Evolutionary conservation across 2,329 filamentous ascomycete genomes (phyloP).

Genomic region (Pseudogymnoascus sp.): DNA sequence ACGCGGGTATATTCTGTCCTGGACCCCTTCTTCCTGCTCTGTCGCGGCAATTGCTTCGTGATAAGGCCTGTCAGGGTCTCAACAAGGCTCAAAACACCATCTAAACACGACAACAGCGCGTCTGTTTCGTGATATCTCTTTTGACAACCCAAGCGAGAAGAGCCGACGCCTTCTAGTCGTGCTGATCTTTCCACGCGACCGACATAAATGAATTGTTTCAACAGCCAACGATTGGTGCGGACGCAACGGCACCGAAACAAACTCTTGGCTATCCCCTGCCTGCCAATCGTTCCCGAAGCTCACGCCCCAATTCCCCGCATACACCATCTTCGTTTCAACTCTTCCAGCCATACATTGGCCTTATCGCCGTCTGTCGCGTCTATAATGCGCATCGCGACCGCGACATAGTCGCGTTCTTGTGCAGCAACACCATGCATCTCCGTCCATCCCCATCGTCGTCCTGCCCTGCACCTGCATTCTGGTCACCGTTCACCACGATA

Average conservation of each 20-base stretch:
- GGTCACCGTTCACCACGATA: conserved; percentile 3
- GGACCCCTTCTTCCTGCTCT: not conserved
- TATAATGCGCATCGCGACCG: conserved; percentile 4
- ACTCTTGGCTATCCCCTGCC: not conserved
- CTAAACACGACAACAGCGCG: conserved; percentile 6
- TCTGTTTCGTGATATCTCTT: conserved; percentile 6
- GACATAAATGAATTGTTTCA: not conserved
- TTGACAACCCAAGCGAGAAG: not conserved
- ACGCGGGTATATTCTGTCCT: not conserved
- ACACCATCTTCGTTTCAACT: conserved; percentile 7
- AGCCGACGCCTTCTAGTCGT: conserved; percentile 7
- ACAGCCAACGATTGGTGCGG: conserved; percentile 5
- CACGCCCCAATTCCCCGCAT: conserved; percentile 2
- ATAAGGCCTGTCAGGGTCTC: not conserved
- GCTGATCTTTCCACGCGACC: conserved; percentile 2
- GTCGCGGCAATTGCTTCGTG: not conserved
- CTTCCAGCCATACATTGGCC: conserved; percentile 3
- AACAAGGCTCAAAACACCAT: not conserved
- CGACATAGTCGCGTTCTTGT: conserved; percentile 8
- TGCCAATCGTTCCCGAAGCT: not conserved
- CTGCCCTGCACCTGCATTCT: not conserved
- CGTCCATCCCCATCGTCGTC: not conserved
- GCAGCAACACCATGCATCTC: conserved; percentile 1
- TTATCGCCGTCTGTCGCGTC: conserved; percentile 1
- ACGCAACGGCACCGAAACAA: not conserved